Evolutionary conservation across 2,329 filamentous ascomycete genomes (phyloP), one percentile per base, ranked within the genome.

Genomic region (Talaromyces sp.): DNA sequence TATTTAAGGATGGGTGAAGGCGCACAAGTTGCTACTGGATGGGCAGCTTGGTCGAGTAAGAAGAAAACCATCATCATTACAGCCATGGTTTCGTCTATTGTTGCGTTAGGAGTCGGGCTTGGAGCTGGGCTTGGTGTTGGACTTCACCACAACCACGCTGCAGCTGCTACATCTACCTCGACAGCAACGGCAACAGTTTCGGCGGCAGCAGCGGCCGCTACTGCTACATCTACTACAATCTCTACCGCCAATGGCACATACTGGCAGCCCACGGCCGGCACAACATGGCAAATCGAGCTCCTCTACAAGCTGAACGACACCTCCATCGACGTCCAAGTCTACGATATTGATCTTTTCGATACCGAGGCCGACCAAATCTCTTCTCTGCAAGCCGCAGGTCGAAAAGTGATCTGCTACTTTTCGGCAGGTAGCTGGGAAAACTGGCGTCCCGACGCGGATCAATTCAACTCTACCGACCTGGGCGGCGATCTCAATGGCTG

Each of bases 381-480:
- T 3, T 72, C 74, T 5, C 77, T 88, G 14, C 83, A 87, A 48
- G 68, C 69, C 3, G 71, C 81, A 33, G 84, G 82, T 9, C 85
- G 85, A 71, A 87, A 84, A 67, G 85, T 91, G 62, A 88, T 92
- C 65, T 92, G 90, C 79, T 92, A 92, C 77, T 92, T 92, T 78
- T 89, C 86, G 60, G 88, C 88, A 0, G 90, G 90, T 1, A 88
- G 85, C 8, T 90, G 84, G 70, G 90, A 92, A 75, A 73, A 86
- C 60, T 86, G 83, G 78, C 82, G 89, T 3, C 76, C 81, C 0
- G 90, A 92, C 72, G 81, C 82, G 19, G 72, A 71, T 35, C 70
- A 84, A 5, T 91, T 91, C 71, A 71, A 77, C 8, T 67, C 79
- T 1, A 73, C 76, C 0, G 89, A 91, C 68, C 73, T 87, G 48